Conservation (phyloP, 1,139 yeast species). For the Suhomyces bolitotheri region DNA sequence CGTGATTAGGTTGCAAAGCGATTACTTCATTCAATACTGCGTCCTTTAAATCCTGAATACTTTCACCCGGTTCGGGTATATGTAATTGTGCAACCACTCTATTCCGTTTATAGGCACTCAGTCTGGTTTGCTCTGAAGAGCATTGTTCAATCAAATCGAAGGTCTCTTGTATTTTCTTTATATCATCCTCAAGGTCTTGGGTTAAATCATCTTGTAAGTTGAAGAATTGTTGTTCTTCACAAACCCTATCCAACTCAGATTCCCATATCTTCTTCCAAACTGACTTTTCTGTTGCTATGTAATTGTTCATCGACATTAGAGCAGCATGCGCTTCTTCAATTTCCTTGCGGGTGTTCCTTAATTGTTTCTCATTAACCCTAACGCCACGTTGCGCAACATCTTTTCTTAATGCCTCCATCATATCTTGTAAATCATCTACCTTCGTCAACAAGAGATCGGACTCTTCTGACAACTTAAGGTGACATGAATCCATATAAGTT, state of each 20-base stretch:
- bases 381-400: conserved; percentile 95
- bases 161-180: conserved; percentile 78
- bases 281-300: conserved; percentile 69
- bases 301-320: conserved; percentile 56
- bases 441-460: conserved; percentile 73
- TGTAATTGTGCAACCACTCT: conserved; percentile 41
- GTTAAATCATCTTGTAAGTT: conserved; percentile 86
- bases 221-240: conserved; percentile 92
- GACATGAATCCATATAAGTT: conserved; percentile 76
- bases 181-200: conserved; percentile 76
- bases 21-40: conserved; percentile 80
- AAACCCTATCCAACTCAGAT: conserved; percentile 80
- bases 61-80: conserved; percentile 67
- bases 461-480: conserved; percentile 68
- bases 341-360: conserved; percentile 66
- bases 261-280: conserved; percentile 95
- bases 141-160: conserved; percentile 80
- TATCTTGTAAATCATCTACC: conserved; percentile 90
- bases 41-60: conserved; percentile 67
- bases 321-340: conserved; percentile 56
- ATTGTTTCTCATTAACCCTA: conserved; percentile 72
- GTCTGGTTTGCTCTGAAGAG: conserved; percentile 67
- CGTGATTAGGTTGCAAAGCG: conserved; percentile 81
- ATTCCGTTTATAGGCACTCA: conserved; percentile 31
- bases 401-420: conserved; percentile 83